A percentile compares a stretch with the other conserved stretches of the same genome.
Conservation (phyloP, 1,139 yeast genomes). For the Pichia terricola region DNA sequence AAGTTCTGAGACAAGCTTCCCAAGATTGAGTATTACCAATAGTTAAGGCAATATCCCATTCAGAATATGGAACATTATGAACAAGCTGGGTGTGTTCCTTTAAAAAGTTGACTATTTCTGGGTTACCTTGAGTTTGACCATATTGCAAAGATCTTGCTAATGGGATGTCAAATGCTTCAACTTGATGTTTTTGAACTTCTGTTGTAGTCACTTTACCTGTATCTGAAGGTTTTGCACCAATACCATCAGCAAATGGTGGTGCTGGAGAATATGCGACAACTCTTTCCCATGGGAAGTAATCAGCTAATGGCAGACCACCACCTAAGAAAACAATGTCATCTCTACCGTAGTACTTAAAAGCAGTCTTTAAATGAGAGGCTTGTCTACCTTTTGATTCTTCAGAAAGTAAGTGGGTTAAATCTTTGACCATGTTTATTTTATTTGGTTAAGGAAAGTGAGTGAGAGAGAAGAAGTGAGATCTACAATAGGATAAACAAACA, state of each 20-base stretch:
- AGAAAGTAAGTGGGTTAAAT: slow-evolving; percentile 67
- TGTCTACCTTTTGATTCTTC: slow-evolving; percentile 69
- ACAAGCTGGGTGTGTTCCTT: slow-evolving; percentile 68
- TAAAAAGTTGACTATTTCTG: slow-evolving; percentile 56
- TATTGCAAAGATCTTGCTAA: slow-evolving; percentile 84
- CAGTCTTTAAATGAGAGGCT: slow-evolving; percentile 74
- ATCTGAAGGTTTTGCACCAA: slow-evolving; percentile 53
- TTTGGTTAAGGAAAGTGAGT: not conserved
- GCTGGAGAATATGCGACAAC: slow-evolving; percentile 61
- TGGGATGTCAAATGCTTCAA: slow-evolving; percentile 51
- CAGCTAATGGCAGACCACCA: slow-evolving; percentile 89
- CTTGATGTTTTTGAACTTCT: slow-evolving; percentile 34
- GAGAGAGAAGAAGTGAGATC: not conserved
- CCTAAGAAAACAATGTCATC: slow-evolving; percentile 85
- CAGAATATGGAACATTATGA: slow-evolving; percentile 48
- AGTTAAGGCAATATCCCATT: slow-evolving; percentile 55
- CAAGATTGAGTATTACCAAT: slow-evolving; percentile 85
- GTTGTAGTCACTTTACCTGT: slow-evolving; percentile 36
- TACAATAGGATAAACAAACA: not conserved
- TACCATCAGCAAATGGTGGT: slow-evolving; percentile 69
- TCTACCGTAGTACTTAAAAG: slow-evolving; percentile 63
- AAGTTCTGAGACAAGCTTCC: slow-evolving; percentile 78
- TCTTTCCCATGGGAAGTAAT: slow-evolving; percentile 84
- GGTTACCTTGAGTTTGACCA: slow-evolving; percentile 76
- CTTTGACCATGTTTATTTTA: slow-evolving; percentile 31